Evolutionary conservation across 164 flowering plant species (phyloP), one percentile per base, ranked within the genome.

Genomic region (Annona cherimola): DNA sequence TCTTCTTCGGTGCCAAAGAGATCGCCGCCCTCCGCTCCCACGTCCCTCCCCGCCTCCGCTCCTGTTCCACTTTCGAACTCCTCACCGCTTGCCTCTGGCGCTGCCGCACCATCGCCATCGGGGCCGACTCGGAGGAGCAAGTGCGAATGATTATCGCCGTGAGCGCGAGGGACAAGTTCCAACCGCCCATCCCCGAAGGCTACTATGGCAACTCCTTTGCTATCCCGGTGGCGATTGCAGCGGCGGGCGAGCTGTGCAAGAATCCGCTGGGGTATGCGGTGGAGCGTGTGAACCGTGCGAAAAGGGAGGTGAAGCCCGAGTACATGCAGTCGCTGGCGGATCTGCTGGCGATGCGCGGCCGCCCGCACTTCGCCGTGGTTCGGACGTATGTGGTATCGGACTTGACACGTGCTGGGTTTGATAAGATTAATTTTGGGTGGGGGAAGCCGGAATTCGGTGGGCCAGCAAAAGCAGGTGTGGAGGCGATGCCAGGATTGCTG

Each of bases 321-420:
- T 83, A 80, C 67, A 73, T 80, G 67, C 69, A 64, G 42, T 80
- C 85, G 5, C 43, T 71, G 61, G 74, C 77, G 12, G 80, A 71
- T 43, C 61, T 46, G 44, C 39, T 80, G 77, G 82, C 66, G 69
- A 64, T 69, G 3, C 76, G 69, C 66, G 84, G 81, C 3, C 50
- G 86, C 19, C 84, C 83, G 0, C 42, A 64, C 0, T 61, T 66
- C 6, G 61, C 84, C 0, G 78, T 77, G 69, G 84, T 71, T 39
- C 43, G 88, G 43, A 59, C 78, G 0, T 87, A 46, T 44, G 42
- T 81, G 0, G 86, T 89, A 4, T 83, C 91, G 2, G 91, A 89
- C 62, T n/a, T 65, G 69, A 72, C 69, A 2, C 40, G 61, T 41
- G 9, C 18, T 5, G 69, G 42, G 3, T 65, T 54, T 4, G 3